Conservation (phyloP, 1,284 basidiomycete genomes). For the Neonothopanus nambi region DNA sequence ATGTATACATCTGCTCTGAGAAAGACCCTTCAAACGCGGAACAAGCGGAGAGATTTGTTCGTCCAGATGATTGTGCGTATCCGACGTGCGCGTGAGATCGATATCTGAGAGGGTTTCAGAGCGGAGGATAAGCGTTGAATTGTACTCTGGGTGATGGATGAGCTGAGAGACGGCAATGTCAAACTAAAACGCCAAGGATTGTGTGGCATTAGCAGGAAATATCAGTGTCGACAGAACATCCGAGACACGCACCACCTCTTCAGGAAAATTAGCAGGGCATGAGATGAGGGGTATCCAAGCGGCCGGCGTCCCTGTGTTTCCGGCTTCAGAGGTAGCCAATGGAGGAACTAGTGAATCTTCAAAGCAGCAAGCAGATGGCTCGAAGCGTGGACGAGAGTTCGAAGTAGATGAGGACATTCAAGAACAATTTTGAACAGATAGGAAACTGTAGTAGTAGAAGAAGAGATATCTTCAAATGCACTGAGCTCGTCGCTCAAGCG, state of each 20-base stretch:
- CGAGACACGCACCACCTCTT: conserved; percentile 14
- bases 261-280: conserved; percentile 17
- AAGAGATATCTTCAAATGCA: too few species aligned
- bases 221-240: not conserved
- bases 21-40: conserved; percentile 43
- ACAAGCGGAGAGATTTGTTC: conserved; percentile 29
- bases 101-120: conserved; percentile 63
- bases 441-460: too few species aligned
- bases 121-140: conserved; percentile 79
- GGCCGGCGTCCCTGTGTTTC: too few species aligned
- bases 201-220: not conserved
- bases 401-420: too few species aligned
- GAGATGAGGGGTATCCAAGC: conserved; percentile 13
- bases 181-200: conserved; percentile 47
- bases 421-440: too few species aligned
- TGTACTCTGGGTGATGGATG: conserved; percentile 80
- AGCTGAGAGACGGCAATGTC: conserved; percentile 62
- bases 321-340: too few species aligned
- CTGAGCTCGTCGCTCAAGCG: too few species aligned
- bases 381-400: too few species aligned
- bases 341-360: too few species aligned
- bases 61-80: not conserved
- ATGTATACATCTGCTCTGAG: conserved; percentile 48
- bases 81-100: conserved; percentile 27
- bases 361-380: too few species aligned